Evolutionary conservation across 805 yeast species (phyloP).

Genomic region (Starmerella khaoyaiensis): DNA sequence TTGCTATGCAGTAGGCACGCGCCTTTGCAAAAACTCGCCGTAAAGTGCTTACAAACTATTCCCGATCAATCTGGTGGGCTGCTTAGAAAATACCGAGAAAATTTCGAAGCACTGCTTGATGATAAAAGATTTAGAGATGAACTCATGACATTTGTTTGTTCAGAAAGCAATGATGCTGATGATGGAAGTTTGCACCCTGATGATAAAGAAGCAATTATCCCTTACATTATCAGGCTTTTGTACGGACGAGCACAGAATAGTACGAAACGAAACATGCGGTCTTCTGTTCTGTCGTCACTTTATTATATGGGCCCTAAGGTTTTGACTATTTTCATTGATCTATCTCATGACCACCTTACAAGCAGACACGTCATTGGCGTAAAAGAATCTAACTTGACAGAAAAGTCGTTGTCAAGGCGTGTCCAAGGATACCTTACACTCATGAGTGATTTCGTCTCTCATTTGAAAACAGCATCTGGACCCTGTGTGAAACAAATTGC

Average conservation of each 20-base stretch:
- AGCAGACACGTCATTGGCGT: neutral
- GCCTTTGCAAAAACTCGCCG: slow-evolving; percentile 57
- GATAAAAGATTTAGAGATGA: slow-evolving; percentile 80
- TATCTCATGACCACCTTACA: slow-evolving; percentile 47
- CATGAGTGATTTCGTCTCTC: slow-evolving; percentile 39
- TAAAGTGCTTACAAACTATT: slow-evolving; percentile 55
- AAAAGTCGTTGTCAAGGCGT: neutral
- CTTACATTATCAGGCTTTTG: slow-evolving; percentile 59
- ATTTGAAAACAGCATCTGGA: slow-evolving; percentile 47
- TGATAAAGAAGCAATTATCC: slow-evolving; percentile 53
- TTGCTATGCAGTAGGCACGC: slow-evolving; percentile 49
- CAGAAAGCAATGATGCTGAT: slow-evolving; percentile 31
- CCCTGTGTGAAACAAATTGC: slow-evolving; percentile 39
- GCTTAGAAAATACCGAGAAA: slow-evolving; percentile 57
- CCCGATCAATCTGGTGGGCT: slow-evolving; percentile 33
- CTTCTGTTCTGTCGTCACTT: slow-evolving; percentile 28
- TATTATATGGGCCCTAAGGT: slow-evolving; percentile 30
- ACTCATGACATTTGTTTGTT: slow-evolving; percentile 43
- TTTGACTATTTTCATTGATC: slow-evolving; percentile 45
- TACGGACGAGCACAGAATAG: slow-evolving; percentile 82
- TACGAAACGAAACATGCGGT: slow-evolving; percentile 56
- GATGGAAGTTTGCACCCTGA: slow-evolving; percentile 40
- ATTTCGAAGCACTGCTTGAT: slow-evolving; percentile 61
- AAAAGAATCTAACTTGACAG: neutral
- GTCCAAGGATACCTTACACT: slow-evolving; percentile 49